phyloP scores from a whole-genome alignment of 495 filamentous ascomycete species.

The Thermochaetoides thermophila region DNA sequence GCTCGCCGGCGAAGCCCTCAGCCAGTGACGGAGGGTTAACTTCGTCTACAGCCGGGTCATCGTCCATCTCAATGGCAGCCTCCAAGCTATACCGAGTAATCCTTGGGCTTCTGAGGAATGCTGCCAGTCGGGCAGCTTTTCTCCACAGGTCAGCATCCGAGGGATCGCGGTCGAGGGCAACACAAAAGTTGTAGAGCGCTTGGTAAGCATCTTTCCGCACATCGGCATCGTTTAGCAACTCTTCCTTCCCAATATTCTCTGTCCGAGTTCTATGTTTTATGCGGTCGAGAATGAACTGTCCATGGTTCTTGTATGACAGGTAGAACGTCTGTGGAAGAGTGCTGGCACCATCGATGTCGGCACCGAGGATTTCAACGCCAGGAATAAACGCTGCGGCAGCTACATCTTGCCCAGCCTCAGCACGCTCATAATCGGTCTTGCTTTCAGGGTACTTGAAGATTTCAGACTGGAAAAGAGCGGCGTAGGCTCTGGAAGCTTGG shows the following conservation, averaged over 20 bases:
- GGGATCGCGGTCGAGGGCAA: slow-evolving; percentile 77
- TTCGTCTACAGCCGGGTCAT: slow-evolving; percentile 52
- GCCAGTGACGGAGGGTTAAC: slow-evolving; percentile 69
- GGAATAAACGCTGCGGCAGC: slow-evolving; percentile 21
- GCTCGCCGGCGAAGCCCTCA: slow-evolving; percentile 68
- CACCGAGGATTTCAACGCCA: slow-evolving; percentile 26
- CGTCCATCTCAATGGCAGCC: slow-evolving; percentile 75
- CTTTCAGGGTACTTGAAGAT: slow-evolving; percentile 86
- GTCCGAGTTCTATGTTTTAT: slow-evolving; percentile 36
- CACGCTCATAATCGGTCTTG: slow-evolving; percentile 57
- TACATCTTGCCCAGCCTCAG: slow-evolving; percentile 44
- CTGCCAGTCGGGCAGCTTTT: slow-evolving; percentile 61
- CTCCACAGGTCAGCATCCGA: slow-evolving; percentile 93
- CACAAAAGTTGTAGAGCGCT: slow-evolving; percentile 48
- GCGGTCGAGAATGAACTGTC: slow-evolving; percentile 70
- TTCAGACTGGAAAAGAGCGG: slow-evolving; percentile 72
- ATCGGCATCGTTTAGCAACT: slow-evolving; percentile 24
- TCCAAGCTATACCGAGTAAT: slow-evolving; percentile 80
- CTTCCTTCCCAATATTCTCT: slow-evolving; percentile 12
- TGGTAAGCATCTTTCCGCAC: slow-evolving; percentile 25
- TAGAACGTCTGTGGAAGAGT: slow-evolving; percentile 80
- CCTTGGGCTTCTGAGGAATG: slow-evolving; percentile 58
- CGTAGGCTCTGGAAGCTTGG: slow-evolving; percentile 71
- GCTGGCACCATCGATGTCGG: slow-evolving; percentile 47
- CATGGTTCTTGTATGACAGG: slow-evolving; percentile 88